Percentiles rank a stretch among this genome's conserved stretches.
phyloP scores from a whole-genome alignment of 2,329 filamentous ascomycete genomes.

The Pseudogymnoascus sp. region DNA sequence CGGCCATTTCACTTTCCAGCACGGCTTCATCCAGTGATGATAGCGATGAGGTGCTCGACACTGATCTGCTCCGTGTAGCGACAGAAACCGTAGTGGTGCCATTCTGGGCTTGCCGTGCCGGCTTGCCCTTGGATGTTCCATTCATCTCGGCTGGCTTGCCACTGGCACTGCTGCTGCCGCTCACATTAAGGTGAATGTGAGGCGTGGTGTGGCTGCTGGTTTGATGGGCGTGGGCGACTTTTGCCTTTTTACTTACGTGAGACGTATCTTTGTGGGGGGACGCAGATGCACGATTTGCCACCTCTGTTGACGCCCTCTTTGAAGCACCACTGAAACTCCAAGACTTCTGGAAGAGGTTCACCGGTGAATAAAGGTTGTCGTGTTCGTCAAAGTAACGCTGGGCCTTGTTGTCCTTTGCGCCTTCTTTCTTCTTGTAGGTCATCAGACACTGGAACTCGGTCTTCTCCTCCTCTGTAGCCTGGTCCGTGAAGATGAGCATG shows the following conservation, averaged over 20 bases:
- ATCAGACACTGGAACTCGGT: slow-evolving; percentile 44
- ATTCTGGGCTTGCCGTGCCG: not conserved
- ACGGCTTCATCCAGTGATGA: slow-evolving; percentile 29
- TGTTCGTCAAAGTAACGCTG: not conserved
- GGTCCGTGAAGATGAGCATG: slow-evolving; percentile 49
- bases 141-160: slow-evolving; percentile 14
- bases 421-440: slow-evolving; percentile 47
- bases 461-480: slow-evolving; percentile 44
- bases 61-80: slow-evolving; percentile 18
- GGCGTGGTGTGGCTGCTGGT: not conserved
- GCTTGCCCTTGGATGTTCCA: slow-evolving; percentile 11
- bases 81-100: not conserved
- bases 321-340: not conserved
- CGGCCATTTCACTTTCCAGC: not conserved
- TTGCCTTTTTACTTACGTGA: slow-evolving; percentile 22
- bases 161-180: not conserved
- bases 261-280: slow-evolving; percentile 17
- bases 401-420: slow-evolving; percentile 34
- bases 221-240: slow-evolving; percentile 18
- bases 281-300: slow-evolving; percentile 4
- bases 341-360: not conserved
- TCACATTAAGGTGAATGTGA: not conserved
- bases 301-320: not conserved
- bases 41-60: slow-evolving; percentile 30
- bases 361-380: not conserved